Evolutionary conservation across 352 stramenopile species (phyloP).

Genomic region (Albugo candida): DNA sequence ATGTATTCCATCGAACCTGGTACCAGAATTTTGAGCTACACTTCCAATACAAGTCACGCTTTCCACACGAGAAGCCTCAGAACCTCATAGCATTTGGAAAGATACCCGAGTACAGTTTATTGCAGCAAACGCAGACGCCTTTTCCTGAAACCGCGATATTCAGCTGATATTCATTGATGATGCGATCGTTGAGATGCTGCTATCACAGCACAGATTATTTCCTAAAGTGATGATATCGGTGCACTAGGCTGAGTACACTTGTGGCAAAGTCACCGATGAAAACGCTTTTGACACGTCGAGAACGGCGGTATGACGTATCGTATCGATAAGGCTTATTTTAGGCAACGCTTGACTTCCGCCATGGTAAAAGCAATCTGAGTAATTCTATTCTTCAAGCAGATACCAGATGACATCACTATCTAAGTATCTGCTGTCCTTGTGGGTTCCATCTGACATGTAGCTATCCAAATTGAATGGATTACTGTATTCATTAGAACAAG

Average conservation of each 20-base stretch:
- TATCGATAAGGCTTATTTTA: conserved; percentile 86
- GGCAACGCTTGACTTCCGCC: conserved; percentile 84
- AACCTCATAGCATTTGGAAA: conserved; percentile 96
- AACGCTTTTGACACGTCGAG: conserved; percentile 94
- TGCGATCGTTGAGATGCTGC: conserved; percentile 90
- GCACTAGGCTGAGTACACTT: conserved; percentile 89
- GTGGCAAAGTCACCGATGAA: conserved; percentile 95
- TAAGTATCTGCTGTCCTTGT: no score
- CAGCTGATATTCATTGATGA: conserved; percentile 89
- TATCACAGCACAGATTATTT: conserved; percentile 87
- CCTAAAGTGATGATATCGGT: conserved; percentile 95
- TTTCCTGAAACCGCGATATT: conserved; percentile 89
- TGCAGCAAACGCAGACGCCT: conserved; percentile 91
- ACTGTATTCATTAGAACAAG: no score
- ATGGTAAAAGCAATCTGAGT: conserved; percentile 86
- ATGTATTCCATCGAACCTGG: conserved; percentile 93
- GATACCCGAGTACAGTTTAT: conserved; percentile 90
- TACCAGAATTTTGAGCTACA: conserved; percentile 93
- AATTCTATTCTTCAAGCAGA: conserved; percentile 91
- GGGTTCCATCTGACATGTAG: no score
- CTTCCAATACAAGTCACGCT: conserved; percentile 97
- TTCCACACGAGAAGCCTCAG: conserved; percentile 87
- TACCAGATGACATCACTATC: no score
- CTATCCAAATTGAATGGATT: no score
- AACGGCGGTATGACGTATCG: conserved; percentile 59